These are phyloP conservation scores for Saccharomyces uvarum DNA, from an alignment of 1,139 yeast species.

Conservation along the genomic window DNA sequence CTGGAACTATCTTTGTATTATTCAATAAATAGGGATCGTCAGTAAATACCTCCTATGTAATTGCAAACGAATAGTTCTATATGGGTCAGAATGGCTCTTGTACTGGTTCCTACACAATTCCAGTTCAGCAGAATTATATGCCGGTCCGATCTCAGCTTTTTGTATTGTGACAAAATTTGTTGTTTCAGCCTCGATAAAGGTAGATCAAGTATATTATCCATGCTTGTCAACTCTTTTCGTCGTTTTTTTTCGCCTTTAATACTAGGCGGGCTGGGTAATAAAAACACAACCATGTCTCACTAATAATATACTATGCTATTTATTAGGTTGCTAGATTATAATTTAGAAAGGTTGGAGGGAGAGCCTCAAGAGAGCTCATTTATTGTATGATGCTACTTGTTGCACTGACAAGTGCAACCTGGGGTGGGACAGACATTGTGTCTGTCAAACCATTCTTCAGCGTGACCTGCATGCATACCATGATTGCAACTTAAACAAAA, in stretches of 20 bases:
- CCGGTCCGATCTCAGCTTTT: not conserved
- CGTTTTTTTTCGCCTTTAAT: not conserved
- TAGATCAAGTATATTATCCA: not conserved
- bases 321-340: not conserved
- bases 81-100: not conserved
- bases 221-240: not conserved
- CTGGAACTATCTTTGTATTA: not conserved
- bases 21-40: not conserved
- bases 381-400: constrained; percentile 18
- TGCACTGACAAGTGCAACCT: constrained; percentile 80
- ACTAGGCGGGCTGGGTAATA: not conserved
- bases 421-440: constrained; percentile 92
- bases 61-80: not conserved
- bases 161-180: not conserved
- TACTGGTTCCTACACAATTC: not conserved
- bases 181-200: not conserved
- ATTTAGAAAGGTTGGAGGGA: not conserved
- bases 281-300: not conserved
- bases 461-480: constrained; percentile 91
- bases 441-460: constrained; percentile 88
- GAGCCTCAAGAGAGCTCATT: not conserved
- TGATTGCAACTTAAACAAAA: constrained; percentile 88
- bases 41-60: not conserved
- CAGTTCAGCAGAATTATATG: not conserved
- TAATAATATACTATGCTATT: not conserved